Percentiles rank a stretch among this genome's conserved stretches.
Conservation (phyloP, 176 grass and related monocot species). For the Typha latifolia region DNA sequence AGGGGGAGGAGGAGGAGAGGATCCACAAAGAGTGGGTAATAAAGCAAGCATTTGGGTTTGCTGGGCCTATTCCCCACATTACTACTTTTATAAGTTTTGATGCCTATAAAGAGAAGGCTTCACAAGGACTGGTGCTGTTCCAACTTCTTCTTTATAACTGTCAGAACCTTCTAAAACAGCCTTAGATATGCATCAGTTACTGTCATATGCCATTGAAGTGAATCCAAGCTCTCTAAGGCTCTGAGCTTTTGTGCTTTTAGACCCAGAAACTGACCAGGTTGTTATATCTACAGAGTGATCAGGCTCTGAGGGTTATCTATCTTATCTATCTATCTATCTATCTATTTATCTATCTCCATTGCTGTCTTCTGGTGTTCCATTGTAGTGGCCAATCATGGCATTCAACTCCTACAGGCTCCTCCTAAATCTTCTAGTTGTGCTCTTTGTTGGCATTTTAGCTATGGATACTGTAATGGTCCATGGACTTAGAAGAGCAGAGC, state of each 20-base stretch:
- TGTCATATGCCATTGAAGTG: neutral
- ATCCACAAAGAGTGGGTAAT: neutral
- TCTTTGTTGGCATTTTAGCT: conserved; percentile 28
- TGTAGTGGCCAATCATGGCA: conserved; percentile 33
- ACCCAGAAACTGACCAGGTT: conserved; percentile 13
- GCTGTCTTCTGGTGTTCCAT: conserved; percentile 29
- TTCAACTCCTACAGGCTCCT: conserved; percentile 1
- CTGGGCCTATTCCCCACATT: conserved; percentile 32
- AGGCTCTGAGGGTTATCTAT: neutral
- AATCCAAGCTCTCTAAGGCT: neutral
- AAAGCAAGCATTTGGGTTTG: conserved; percentile 38
- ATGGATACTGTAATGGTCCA: conserved; percentile 3
- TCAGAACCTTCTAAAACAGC: conserved; percentile 53
- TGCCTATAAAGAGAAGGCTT: conserved; percentile 16
- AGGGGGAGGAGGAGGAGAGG: conserved; percentile 6
- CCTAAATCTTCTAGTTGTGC: conserved; percentile 9
- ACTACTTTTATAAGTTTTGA: conserved; percentile 26
- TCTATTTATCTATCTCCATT: neutral
- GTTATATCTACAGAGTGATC: conserved; percentile 47
- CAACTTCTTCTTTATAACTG: conserved; percentile 5
- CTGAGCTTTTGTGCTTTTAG: conserved; percentile 39
- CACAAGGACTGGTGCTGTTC: conserved; percentile 24
- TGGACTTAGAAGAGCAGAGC: conserved; percentile 29
- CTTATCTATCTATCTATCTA: neutral
- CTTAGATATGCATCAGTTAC: conserved; percentile 33